A percentile compares a stretch with the other conserved stretches of the same genome.
Conservation (phyloP, 495 filamentous ascomycete genomes). For the Penicillium verhagenii region DNA sequence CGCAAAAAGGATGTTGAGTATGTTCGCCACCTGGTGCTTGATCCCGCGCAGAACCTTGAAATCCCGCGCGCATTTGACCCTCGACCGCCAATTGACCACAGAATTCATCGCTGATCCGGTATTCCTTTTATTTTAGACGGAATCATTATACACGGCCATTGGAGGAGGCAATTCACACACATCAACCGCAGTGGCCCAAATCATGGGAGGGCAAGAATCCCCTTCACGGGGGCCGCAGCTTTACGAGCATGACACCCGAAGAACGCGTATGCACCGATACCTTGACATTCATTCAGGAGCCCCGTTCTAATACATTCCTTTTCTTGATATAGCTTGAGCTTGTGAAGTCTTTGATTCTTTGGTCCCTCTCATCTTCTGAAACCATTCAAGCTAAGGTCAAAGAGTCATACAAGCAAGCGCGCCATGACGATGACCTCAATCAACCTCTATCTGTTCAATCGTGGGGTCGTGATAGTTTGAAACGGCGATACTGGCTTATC, state of each 20-base stretch:
- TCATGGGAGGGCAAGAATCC: conserved; percentile 87
- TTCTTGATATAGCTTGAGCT: conserved; percentile 67
- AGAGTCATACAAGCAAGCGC: conserved; percentile 83
- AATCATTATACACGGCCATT: conserved; percentile 84
- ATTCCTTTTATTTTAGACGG: conserved; percentile 25
- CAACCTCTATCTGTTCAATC: conserved; percentile 90
- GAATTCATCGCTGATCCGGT: conserved; percentile 14
- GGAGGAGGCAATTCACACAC: conserved; percentile 85
- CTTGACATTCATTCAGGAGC: background rate
- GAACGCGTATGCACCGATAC: conserved; percentile 64
- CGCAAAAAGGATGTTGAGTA: conserved; percentile 98
- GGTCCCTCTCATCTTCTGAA: conserved; percentile 90
- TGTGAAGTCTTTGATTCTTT: conserved; percentile 77
- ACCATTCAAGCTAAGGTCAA: conserved; percentile 75
- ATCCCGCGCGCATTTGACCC: conserved; percentile 12
- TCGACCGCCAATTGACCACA: conserved; percentile 8
- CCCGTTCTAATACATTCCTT: conserved; percentile 19
- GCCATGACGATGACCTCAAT: conserved; percentile 89
- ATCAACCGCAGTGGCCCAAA: conserved; percentile 85
- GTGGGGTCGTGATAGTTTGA: conserved; percentile 89
- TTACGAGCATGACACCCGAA: conserved; percentile 72
- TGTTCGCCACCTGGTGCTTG: conserved; percentile 42
- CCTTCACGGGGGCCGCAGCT: conserved; percentile 71
- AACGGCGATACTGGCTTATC: conserved; percentile 88
- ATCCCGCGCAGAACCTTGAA: conserved; percentile 11